Evolutionary conservation across 495 filamentous ascomycete species (phyloP).

Genomic region (Aspergillus biplanus): DNA sequence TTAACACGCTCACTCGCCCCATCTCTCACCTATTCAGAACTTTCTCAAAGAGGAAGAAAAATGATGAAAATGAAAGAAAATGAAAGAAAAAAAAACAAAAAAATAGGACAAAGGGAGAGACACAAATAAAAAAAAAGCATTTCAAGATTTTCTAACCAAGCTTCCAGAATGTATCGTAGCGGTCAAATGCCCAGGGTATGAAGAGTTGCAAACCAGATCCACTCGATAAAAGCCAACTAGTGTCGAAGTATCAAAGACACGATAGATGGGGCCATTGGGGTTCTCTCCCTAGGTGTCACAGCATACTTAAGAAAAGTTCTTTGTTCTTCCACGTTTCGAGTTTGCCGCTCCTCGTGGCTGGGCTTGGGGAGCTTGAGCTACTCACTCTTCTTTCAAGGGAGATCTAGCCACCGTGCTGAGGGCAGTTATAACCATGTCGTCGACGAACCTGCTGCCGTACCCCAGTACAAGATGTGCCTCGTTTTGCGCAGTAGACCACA

Average conservation of each 20-base stretch:
- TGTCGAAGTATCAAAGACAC: background rate
- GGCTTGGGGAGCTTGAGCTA: too few relatives aligned
- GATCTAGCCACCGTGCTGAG: constrained; percentile 39
- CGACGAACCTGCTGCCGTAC: constrained; percentile 42
- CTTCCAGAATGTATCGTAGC: constrained; percentile 9
- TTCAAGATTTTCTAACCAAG: background rate
- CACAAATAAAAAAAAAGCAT: too few relatives aligned
- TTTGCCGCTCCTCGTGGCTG: background rate
- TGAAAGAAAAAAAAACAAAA: too few relatives aligned
- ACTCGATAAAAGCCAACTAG: background rate
- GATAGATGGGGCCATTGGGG: background rate
- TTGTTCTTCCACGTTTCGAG: background rate
- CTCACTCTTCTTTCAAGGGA: background rate
- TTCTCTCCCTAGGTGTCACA: background rate
- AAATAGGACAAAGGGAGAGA: too few relatives aligned
- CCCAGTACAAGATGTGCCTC: constrained; percentile 39
- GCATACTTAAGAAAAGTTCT: background rate
- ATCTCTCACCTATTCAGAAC: too few relatives aligned
- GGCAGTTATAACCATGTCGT: constrained; percentile 44
- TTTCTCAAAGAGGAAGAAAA: too few relatives aligned
- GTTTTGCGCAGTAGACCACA: constrained; percentile 43
- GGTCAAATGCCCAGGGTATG: constrained; percentile 7
- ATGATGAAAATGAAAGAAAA: too few relatives aligned
- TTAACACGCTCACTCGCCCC: background rate
- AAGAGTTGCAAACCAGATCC: background rate